A percentile compares a stretch with the other conserved stretches of the same genome.
Evolutionary conservation across 2,329 filamentous ascomycete species (phyloP).

Genomic region (Aureobasidium pullulans): DNA sequence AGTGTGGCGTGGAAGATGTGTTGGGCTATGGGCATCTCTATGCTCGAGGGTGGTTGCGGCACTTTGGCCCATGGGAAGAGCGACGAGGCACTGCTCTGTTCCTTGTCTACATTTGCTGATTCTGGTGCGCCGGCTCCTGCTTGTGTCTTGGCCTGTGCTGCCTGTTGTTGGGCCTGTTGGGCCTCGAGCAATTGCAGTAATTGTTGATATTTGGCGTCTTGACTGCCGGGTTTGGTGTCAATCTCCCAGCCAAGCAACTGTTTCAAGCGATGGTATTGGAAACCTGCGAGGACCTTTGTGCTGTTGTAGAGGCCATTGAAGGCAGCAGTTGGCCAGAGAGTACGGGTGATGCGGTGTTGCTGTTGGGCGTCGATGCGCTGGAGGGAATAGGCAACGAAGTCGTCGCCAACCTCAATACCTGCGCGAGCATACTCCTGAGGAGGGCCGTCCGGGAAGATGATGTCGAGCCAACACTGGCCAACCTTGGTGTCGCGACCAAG

Average conservation of each 20-base stretch:
- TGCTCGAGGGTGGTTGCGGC: conserved; percentile 19
- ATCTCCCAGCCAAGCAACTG: conserved; percentile 30
- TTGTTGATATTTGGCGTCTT: conserved; percentile 25
- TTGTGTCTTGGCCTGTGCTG: conserved; percentile 17
- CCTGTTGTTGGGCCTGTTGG: conserved; percentile 19
- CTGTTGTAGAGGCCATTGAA: conserved; percentile 29
- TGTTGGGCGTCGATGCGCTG: conserved; percentile 33
- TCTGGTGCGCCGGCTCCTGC: background rate
- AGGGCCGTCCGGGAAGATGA: conserved; percentile 41
- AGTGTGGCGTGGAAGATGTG: conserved; percentile 22
- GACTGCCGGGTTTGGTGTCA: conserved; percentile 23
- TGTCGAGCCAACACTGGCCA: conserved; percentile 41
- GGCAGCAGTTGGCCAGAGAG: conserved; percentile 32
- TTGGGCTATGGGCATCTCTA: conserved; percentile 25
- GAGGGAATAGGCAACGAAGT: conserved; percentile 34
- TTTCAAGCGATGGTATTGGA: conserved; percentile 30
- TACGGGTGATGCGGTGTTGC: conserved; percentile 31
- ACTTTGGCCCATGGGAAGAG: conserved; percentile 22
- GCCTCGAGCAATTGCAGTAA: conserved; percentile 25
- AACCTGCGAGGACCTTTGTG: conserved; percentile 26
- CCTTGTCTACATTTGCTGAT: background rate
- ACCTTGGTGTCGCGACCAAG: conserved; percentile 34
- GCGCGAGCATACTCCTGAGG: conserved; percentile 42
- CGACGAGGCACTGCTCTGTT: background rate
- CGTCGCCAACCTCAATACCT: conserved; percentile 35